These are phyloP conservation scores for Lasiodiplodia sp. DNA, from an alignment of 2,329 filamentous ascomycete genomes.

Conservation along the genomic window DNA sequence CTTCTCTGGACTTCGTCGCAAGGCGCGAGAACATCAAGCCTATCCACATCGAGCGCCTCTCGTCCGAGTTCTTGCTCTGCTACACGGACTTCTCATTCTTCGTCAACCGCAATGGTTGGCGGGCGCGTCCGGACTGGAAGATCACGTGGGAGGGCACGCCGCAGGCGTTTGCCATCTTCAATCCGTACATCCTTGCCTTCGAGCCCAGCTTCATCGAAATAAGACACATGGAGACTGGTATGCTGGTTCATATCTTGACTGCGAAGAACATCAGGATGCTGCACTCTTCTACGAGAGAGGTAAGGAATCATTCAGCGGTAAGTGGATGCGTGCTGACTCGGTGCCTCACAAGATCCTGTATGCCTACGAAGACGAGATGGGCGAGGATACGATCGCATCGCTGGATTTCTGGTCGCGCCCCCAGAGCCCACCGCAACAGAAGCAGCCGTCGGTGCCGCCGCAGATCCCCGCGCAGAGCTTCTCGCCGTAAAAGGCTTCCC, in stretches of 20 bases:
- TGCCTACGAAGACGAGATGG: slow-evolving; percentile 94
- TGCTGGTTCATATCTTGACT: slow-evolving; percentile 90
- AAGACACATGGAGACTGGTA: slow-evolving; percentile 90
- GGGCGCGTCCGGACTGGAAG: slow-evolving; percentile 92
- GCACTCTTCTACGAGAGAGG: slow-evolving; percentile 96
- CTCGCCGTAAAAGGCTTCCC: slow-evolving; percentile 25
- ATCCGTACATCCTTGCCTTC: slow-evolving; percentile 96
- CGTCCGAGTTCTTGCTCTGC: slow-evolving; percentile 95
- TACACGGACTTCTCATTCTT: slow-evolving; percentile 99
- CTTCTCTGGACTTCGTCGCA: slow-evolving; percentile 94
- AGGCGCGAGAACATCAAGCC: slow-evolving; percentile 92
- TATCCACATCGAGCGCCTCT: slow-evolving; percentile 96
- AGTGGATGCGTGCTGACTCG: not conserved
- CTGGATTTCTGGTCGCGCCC: slow-evolving; percentile 86
- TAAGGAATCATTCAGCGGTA: slow-evolving; percentile 53
- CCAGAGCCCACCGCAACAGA: slow-evolving; percentile 31
- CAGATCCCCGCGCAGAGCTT: slow-evolving; percentile 29
- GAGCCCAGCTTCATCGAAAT: slow-evolving; percentile 98
- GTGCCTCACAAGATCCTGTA: slow-evolving; percentile 78
- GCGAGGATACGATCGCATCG: slow-evolving; percentile 91
- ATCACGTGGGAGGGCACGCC: slow-evolving; percentile 98
- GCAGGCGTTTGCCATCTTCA: slow-evolving; percentile 90
- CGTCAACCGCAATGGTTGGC: slow-evolving; percentile 97
- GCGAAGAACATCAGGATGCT: slow-evolving; percentile 97
- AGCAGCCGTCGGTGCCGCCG: slow-evolving; percentile 23